Conservation (phyloP, 2,329 filamentous ascomycete genomes). For the Fusarium coffeatum region DNA sequence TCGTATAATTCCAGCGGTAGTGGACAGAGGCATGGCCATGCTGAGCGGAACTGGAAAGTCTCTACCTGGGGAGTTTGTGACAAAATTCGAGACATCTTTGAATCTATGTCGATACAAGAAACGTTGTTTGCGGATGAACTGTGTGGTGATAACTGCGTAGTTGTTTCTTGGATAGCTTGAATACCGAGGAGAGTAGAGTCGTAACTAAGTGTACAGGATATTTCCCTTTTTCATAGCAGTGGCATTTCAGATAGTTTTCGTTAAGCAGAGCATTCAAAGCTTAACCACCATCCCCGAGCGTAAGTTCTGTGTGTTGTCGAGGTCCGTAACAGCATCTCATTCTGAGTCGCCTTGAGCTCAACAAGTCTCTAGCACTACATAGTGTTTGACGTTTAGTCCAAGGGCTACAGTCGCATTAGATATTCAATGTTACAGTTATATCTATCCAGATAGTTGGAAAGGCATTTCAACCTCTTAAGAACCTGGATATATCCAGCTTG, state of each 20-base stretch:
- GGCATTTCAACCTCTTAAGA: background rate
- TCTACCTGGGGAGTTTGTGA: background rate
- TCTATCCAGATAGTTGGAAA: background rate
- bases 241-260: background rate
- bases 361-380: background rate
- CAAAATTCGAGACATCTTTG: background rate
- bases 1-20: background rate
- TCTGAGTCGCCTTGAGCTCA: background rate
- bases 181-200: background rate
- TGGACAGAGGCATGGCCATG: background rate
- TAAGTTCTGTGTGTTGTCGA: background rate
- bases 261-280: background rate
- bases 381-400: background rate
- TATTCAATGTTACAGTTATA: background rate
- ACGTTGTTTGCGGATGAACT: background rate
- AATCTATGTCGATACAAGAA: background rate
- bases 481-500: background rate
- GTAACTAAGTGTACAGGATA: background rate
- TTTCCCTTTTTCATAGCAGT: background rate
- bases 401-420: background rate
- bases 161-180: background rate
- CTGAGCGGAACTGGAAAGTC: background rate
- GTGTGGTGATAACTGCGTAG: background rate
- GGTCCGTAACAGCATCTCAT: background rate
- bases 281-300: background rate